These are phyloP conservation scores for Solanum medicagineum DNA, from an alignment of 257 asterid genomes.

Conservation along the genomic window DNA sequence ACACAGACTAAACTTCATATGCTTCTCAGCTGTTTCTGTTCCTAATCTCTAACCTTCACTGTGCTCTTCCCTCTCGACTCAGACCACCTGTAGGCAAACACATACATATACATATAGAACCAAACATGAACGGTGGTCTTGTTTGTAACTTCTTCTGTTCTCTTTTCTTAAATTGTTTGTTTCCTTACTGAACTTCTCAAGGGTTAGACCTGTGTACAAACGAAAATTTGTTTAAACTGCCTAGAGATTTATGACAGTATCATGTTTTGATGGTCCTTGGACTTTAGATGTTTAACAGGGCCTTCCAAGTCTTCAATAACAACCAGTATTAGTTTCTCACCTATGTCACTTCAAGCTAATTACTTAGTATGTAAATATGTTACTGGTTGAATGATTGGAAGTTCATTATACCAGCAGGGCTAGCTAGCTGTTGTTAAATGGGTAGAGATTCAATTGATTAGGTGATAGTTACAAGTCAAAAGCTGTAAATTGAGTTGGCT, in stretches of 20 bases:
- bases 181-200: neutral
- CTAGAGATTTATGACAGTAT: neutral
- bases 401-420: neutral
- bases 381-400: neutral
- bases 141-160: neutral
- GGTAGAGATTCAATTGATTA: neutral
- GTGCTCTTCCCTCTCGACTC: neutral
- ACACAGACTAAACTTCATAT: neutral
- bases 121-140: neutral
- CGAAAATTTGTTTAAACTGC: neutral
- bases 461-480: neutral
- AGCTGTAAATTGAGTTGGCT: neutral
- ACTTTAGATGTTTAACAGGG: neutral
- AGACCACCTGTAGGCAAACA: neutral
- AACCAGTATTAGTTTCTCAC: neutral
- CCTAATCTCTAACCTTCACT: neutral
- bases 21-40: neutral
- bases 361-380: neutral
- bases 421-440: neutral
- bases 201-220: neutral
- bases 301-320: neutral
- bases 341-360: neutral
- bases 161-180: neutral
- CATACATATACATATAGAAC: neutral
- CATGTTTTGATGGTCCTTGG: neutral